These are phyloP conservation scores for Candida tammaniensis DNA, from an alignment of 805 yeast genomes.

Conservation along the genomic window DNA sequence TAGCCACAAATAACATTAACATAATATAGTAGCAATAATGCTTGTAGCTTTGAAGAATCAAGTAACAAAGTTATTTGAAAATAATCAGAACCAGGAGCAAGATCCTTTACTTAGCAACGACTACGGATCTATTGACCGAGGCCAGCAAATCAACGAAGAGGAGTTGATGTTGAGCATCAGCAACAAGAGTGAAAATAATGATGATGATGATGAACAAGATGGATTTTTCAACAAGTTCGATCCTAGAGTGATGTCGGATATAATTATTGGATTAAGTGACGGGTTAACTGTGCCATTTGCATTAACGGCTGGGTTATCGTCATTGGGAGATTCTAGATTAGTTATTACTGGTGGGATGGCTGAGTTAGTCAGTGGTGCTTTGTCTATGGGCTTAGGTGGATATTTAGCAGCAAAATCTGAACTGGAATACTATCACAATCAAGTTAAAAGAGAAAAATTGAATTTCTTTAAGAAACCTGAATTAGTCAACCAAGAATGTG, in stretches of 20 bases:
- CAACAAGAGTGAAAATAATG: conserved; percentile 18
- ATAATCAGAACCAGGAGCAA: conserved; percentile 30
- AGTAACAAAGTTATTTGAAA: conserved; percentile 24
- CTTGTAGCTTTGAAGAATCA: conserved; percentile 37
- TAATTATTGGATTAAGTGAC: conserved; percentile 90
- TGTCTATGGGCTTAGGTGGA: conserved; percentile 98
- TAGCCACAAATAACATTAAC: background rate
- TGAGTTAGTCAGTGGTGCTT: conserved; percentile 94
- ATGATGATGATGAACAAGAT: conserved; percentile 21
- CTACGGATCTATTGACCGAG: conserved; percentile 41
- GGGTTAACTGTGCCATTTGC: conserved; percentile 99
- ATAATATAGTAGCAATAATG: conserved; percentile 19
- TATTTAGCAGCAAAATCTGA: conserved; percentile 92
- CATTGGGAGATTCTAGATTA: conserved; percentile 82
- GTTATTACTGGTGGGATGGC: conserved; percentile 99
- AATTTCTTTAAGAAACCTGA: conserved; percentile 65
- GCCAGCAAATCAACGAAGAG: conserved; percentile 32
- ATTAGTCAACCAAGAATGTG: conserved; percentile 70
- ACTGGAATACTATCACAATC: conserved; percentile 67
- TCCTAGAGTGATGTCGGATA: conserved; percentile 92
- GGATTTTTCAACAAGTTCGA: conserved; percentile 57
- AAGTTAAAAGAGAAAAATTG: conserved; percentile 68
- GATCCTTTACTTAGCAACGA: conserved; percentile 28
- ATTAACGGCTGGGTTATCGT: conserved; percentile 90
- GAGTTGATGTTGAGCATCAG: conserved; percentile 26